Conservation (phyloP, 139 green algal genomes). For the Coccomyxa sp. region DNA sequence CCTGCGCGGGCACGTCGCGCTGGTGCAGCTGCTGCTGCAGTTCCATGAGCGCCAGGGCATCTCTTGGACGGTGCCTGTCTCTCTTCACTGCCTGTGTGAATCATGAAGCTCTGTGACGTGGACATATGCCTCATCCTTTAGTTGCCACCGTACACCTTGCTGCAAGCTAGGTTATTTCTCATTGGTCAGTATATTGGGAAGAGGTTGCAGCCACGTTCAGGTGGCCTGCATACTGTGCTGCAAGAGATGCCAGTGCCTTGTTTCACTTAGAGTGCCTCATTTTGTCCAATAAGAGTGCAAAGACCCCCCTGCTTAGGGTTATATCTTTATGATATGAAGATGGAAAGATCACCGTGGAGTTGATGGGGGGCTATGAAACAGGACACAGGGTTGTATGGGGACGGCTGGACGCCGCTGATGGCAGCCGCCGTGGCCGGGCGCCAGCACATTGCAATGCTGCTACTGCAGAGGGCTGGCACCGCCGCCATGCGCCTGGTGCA, state of each 20-base stretch:
- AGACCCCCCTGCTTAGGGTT: too few species aligned
- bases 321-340: too few species aligned
- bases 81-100: not conserved
- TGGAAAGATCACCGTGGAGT: not conserved
- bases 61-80: constrained; percentile 50
- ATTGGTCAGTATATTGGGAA: too few species aligned
- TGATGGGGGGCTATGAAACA: not conserved
- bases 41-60: constrained; percentile 38
- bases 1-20: constrained; percentile 59
- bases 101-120: not conserved
- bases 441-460: constrained; percentile 24
- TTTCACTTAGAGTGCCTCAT: too few species aligned
- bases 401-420: constrained; percentile 88
- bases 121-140: too few species aligned
- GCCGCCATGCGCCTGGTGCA: constrained; percentile 25
- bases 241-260: too few species aligned
- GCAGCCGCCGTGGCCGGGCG: constrained; percentile 71
- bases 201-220: too few species aligned
- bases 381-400: constrained; percentile 54
- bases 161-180: too few species aligned
- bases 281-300: too few species aligned
- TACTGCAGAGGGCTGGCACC: constrained; percentile 53
- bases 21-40: constrained; percentile 62
- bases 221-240: too few species aligned
- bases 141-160: too few species aligned